Base-by-base conservation (phyloP, 768 basidiomycete species). In the Filobasidium floriforme region DNA sequence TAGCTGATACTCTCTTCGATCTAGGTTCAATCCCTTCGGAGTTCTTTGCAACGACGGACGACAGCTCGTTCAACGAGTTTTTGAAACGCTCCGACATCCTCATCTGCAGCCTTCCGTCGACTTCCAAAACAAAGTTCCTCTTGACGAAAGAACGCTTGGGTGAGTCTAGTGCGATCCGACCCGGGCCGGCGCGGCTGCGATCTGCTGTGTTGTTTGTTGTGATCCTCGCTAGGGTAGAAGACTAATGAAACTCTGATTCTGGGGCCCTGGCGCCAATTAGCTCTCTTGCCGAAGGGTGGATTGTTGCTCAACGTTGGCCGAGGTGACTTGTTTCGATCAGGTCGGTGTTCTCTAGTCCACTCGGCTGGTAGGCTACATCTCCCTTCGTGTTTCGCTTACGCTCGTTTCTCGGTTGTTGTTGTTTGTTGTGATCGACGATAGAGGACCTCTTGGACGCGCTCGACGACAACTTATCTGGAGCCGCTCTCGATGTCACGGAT, bases 251-350 rank as follows among this genome's bases (percentile, higher is more conserved):
- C 29, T 29, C 29, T 4, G n/a, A 65, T 59, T 10, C 2, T 40
- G 37, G 18, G 24, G 24, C 52, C 32, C 10, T 28, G 32, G 22
- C n/a, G n/a, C n/a, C 32, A 1, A 61, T n/a, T 60, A 70, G 52
- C 57, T 14, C 46, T 67, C 44, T 66, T 80, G 55, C 76, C 75
- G n/a, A 67, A 77, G 22, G 73, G 71, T 22, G 73, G 73, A 1
- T 68, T 79, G 28, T 77, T 80, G 41, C 68, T 80, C 54, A 80
- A 80, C 65, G 76, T 80, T 29, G 80, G 80, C 0, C 65, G 80
- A 49, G 80, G 80, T 7, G 73, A 76, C 60, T 71, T 79, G 19
- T 71, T 77, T 26, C 70, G 75, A 41, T 74, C 77, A 14, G 75
- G 77, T 77, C 40, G 66, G 71, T 67, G 6, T 28, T 29, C 24